These are phyloP conservation scores for Petunia secreta DNA, from an alignment of 257 asterid species.

Conservation along the genomic window DNA sequence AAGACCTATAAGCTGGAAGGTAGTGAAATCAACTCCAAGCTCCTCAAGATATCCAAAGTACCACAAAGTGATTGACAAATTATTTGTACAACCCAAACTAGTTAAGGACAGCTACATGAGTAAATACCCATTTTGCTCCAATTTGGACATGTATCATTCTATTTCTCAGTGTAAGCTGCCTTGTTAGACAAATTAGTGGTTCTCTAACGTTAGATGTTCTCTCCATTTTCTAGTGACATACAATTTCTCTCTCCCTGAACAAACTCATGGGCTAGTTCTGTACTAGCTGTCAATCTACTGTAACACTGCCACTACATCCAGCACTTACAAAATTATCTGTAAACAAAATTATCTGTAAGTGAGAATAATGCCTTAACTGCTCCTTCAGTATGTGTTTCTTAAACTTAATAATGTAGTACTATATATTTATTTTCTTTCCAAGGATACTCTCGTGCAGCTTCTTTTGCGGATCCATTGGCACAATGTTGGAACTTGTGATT, in stretches of 20 bases:
- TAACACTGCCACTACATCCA: background rate
- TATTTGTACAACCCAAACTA: background rate
- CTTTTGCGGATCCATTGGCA: background rate
- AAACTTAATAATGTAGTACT: background rate
- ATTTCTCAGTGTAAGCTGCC: background rate
- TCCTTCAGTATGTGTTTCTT: background rate
- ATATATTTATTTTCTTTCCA: background rate
- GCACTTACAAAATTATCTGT: background rate
- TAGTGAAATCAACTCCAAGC: too few relatives aligned
- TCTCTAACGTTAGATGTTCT: background rate
- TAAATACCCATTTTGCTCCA: background rate
- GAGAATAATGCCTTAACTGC: background rate
- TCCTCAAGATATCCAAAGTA: too few relatives aligned
- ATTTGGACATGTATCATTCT: background rate
- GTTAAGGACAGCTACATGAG: conserved; percentile 1
- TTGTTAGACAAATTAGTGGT: background rate
- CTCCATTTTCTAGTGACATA: background rate
- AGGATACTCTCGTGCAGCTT: background rate
- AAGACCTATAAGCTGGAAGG: too few relatives aligned
- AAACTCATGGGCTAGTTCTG: background rate
- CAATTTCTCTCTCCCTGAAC: background rate
- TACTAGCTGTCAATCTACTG: background rate
- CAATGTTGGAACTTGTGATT: background rate
- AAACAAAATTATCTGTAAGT: background rate
- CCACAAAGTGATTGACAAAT: background rate